A percentile compares a stretch with the other conserved stretches of the same genome.
These are phyloP conservation scores for Colletotrichum neosansevieriae DNA, from an alignment of 2,329 filamentous ascomycete species.

Conservation along the genomic window DNA sequence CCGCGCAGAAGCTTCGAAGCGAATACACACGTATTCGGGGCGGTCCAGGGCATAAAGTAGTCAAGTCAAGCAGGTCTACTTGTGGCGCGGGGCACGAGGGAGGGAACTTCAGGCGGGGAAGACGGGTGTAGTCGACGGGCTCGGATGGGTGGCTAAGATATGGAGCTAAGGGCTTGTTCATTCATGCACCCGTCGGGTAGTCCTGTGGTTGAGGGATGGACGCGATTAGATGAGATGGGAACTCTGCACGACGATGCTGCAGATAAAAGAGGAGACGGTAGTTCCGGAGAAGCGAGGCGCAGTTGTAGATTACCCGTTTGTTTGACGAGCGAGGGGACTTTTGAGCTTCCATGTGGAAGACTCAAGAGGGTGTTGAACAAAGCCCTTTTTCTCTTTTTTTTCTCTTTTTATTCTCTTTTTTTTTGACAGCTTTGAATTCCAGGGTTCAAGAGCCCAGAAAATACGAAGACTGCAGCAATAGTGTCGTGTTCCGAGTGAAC, in stretches of 20 bases:
- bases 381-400: not conserved
- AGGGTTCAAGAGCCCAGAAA: not conserved
- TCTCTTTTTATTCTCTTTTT: no score
- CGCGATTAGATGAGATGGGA: slow-evolving; percentile 11
- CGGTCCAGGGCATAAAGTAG: slow-evolving; percentile 23
- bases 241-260: not conserved
- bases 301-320: slow-evolving; percentile 5
- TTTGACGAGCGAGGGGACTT: not conserved
- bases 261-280: not conserved
- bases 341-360: not conserved
- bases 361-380: not conserved
- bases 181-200: slow-evolving; percentile 29
- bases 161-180: slow-evolving; percentile 33
- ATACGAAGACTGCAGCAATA: slow-evolving; percentile 35
- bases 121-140: slow-evolving; percentile 11
- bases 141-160: slow-evolving; percentile 30
- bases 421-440: not conserved
- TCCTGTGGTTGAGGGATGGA: slow-evolving; percentile 22
- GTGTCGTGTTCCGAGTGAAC: slow-evolving; percentile 24
- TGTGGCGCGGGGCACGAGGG: slow-evolving; percentile 33
- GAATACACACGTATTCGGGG: slow-evolving; percentile 34
- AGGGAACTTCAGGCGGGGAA: slow-evolving; percentile 22
- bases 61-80: slow-evolving; percentile 16
- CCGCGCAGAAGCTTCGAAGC: slow-evolving; percentile 19
- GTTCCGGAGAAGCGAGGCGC: not conserved